Conservation (phyloP, 352 stramenopile genomes). For the Globisporangium rhizosaccharum region DNA sequence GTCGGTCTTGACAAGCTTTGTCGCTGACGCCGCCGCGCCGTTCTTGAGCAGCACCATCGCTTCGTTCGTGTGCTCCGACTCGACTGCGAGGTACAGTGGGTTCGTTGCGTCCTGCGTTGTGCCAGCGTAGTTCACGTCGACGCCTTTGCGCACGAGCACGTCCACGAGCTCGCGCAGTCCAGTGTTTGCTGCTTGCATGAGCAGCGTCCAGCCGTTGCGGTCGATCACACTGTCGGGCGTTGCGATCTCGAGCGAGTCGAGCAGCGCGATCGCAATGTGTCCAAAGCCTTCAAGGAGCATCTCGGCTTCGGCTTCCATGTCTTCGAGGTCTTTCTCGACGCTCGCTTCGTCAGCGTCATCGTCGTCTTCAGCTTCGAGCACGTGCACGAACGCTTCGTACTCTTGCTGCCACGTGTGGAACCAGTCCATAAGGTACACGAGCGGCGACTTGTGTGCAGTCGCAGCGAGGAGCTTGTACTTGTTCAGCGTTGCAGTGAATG, state of each 20-base stretch:
- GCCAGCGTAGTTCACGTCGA: conserved; percentile 57
- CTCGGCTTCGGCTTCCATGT: conserved; percentile 68
- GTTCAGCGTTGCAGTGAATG: conserved; percentile 33
- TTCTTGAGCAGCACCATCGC: conserved; percentile 69
- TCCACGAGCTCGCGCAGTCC: conserved; percentile 53
- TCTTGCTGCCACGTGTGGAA: conserved; percentile 85
- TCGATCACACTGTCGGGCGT: conserved; percentile 51
- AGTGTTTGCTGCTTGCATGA: conserved; percentile 83
- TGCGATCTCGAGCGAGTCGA: conserved; percentile 35
- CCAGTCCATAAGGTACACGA: conserved; percentile 81
- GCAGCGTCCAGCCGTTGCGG: conserved; percentile 73
- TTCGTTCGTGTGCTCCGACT: conserved; percentile 68
- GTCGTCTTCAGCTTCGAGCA: conserved; percentile 53
- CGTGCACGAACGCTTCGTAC: conserved; percentile 76
- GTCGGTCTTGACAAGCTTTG: conserved; percentile 50
- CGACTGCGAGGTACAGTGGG: conserved; percentile 65
- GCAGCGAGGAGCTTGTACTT: conserved; percentile 19
- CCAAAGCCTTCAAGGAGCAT: conserved; percentile 66
- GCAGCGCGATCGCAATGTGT: conserved; percentile 37
- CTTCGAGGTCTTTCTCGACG: conserved; percentile 58
- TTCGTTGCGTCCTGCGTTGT: conserved; percentile 43
- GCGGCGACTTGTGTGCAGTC: conserved; percentile 29
- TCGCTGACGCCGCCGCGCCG: conserved; percentile 59
- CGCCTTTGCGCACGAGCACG: conserved; percentile 41
- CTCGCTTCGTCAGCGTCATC: conserved; percentile 24